Evolutionary conservation across 192 early-diverging fungal genomes (phyloP).

Genomic region (Coemansia javaensis): DNA sequence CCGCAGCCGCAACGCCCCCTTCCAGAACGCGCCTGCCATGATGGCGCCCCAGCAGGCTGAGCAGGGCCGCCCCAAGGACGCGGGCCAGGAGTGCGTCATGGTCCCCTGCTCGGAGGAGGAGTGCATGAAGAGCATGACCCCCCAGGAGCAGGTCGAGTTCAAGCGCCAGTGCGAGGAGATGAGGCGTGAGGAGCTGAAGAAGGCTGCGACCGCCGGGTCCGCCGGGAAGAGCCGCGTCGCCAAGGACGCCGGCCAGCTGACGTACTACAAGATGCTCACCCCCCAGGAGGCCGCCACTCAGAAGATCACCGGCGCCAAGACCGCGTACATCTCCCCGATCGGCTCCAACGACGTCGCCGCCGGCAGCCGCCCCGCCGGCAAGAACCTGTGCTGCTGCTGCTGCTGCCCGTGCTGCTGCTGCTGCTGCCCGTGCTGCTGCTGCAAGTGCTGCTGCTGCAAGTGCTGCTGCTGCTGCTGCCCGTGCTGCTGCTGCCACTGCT

Average conservation of each 20-base stretch:
- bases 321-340: conserved; percentile 4
- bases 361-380: conserved; percentile 34
- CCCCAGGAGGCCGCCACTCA: conserved; percentile 9
- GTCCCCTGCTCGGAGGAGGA: conserved; percentile 39
- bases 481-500: conserved; percentile 22
- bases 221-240: conserved; percentile 34
- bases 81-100: conserved; percentile 13
- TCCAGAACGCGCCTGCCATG: conserved; percentile 8
- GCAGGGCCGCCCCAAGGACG: not conserved
- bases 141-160: conserved; percentile 31
- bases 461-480: conserved; percentile 21
- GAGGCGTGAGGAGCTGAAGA: conserved; percentile 14
- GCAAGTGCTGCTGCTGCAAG: conserved; percentile 14
- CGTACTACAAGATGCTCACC: conserved; percentile 30
- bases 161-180: conserved; percentile 38
- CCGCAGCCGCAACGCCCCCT: conserved; percentile 4
- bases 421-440: conserved; percentile 24
- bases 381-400: conserved; percentile 43
- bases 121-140: conserved; percentile 30
- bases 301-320: conserved; percentile 6
- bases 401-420: conserved; percentile 26
- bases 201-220: conserved; percentile 10
- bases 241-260: conserved; percentile 10
- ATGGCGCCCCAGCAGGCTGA: conserved; percentile 13
- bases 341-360: conserved; percentile 6